Evolutionary conservation across 2,329 filamentous ascomycete species (phyloP).

Genomic region (Neonectria ditissima): DNA sequence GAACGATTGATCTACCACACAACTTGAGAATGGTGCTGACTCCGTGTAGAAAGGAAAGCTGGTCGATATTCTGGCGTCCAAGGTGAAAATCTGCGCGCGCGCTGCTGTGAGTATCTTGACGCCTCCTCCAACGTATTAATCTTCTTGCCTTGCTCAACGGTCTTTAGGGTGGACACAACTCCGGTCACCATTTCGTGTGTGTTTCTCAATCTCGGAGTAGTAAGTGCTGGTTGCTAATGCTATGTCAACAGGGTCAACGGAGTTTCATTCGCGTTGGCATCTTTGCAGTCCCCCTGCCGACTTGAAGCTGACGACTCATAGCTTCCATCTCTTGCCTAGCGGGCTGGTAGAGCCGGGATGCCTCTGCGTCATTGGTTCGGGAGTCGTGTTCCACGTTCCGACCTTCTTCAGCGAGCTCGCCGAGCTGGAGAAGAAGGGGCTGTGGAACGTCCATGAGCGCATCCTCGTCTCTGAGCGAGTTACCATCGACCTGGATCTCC

Average conservation of each 20-base stretch:
- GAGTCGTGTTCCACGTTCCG: constrained; percentile 28
- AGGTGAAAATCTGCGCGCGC: not conserved
- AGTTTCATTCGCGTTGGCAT: constrained; percentile 18
- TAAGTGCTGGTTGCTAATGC: not conserved
- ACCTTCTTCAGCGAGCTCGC: constrained; percentile 46
- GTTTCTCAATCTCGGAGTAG: not conserved
- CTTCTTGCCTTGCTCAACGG: not conserved
- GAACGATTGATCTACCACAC: not conserved
- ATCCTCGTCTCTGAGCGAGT: constrained; percentile 72
- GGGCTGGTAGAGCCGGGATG: constrained; percentile 21
- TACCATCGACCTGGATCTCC: constrained; percentile 72
- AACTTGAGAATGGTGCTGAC: not conserved
- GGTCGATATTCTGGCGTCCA: not conserved
- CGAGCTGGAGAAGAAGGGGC: constrained; percentile 51
- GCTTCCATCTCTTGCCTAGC: constrained; percentile 26
- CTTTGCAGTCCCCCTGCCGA: not conserved
- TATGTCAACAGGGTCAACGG: constrained; percentile 7
- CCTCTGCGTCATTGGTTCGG: constrained; percentile 16
- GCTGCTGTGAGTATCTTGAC: not conserved
- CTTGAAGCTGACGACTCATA: constrained; percentile 3
- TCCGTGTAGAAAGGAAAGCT: not conserved
- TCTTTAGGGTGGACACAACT: constrained; percentile 31
- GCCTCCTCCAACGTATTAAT: not conserved
- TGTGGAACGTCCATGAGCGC: constrained; percentile 51
- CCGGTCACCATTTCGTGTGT: constrained; percentile 30